Conservation (phyloP, 192 early-diverging fungal genomes). For the Podila horticola region DNA sequence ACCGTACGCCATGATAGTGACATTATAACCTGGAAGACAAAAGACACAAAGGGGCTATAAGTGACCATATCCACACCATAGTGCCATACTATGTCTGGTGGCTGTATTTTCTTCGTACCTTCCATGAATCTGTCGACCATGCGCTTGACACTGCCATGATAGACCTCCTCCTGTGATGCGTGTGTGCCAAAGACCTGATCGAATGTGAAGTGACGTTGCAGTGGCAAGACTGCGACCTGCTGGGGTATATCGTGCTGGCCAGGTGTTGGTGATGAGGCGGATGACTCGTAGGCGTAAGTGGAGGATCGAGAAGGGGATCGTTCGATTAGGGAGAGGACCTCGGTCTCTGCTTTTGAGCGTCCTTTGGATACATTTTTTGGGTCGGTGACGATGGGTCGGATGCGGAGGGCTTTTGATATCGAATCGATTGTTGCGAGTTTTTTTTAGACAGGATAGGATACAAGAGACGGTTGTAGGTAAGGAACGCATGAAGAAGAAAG, state of each 20-base stretch:
- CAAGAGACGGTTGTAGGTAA: neutral
- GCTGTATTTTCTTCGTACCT: slow-evolving; percentile 32
- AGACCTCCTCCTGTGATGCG: slow-evolving; percentile 70
- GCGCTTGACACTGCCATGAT: slow-evolving; percentile 52
- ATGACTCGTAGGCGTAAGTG: slow-evolving; percentile 7
- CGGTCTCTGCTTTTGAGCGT: slow-evolving; percentile 30
- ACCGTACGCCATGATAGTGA: slow-evolving; percentile 93
- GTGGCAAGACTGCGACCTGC: slow-evolving; percentile 35
- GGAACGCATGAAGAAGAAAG: neutral
- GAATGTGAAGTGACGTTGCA: slow-evolving; percentile 62
- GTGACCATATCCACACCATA: neutral
- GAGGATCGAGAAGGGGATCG: slow-evolving; percentile 11
- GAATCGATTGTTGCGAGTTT: neutral
- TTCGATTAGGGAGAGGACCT: slow-evolving; percentile 36
- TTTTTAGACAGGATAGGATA: neutral
- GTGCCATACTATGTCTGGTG: neutral
- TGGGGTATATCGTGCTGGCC: slow-evolving; percentile 24
- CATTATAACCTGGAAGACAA: slow-evolving; percentile 80
- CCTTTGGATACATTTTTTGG: slow-evolving; percentile 10
- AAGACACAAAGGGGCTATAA: neutral
- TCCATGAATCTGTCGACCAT: slow-evolving; percentile 61
- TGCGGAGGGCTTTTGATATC: slow-evolving; percentile 32
- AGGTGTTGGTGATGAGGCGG: slow-evolving; percentile 5
- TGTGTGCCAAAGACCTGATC: slow-evolving; percentile 75
- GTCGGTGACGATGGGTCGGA: slow-evolving; percentile 42